Evolutionary conservation across 495 filamentous ascomycete genomes (phyloP).

Genomic region (Aspergillus steynii): DNA sequence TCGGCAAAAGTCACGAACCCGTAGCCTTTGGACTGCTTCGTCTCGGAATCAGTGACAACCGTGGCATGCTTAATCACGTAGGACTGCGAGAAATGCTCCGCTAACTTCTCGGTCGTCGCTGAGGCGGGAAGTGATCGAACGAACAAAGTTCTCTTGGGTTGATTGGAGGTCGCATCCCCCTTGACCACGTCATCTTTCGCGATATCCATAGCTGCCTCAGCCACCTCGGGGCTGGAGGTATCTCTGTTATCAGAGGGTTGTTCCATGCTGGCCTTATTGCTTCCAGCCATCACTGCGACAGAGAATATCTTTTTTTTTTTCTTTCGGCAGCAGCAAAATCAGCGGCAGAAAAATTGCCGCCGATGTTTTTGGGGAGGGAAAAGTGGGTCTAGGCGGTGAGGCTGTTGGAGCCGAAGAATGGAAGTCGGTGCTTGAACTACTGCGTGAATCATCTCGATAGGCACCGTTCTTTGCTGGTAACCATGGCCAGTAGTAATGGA

Average conservation of each 20-base stretch:
- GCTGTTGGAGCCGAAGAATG: slow-evolving; percentile 7
- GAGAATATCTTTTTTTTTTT: slow-evolving; percentile 23
- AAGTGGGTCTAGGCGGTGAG: slow-evolving; percentile 28
- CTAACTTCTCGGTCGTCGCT: slow-evolving; percentile 78
- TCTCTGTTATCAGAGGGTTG: slow-evolving; percentile 27
- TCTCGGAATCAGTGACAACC: slow-evolving; percentile 76
- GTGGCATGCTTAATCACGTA: slow-evolving; percentile 94
- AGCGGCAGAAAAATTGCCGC: slow-evolving; percentile 45
- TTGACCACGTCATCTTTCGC: slow-evolving; percentile 21
- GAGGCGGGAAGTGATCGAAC: slow-evolving; percentile 78
- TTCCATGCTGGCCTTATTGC: slow-evolving; percentile 27
- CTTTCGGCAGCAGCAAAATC: slow-evolving; percentile 38
- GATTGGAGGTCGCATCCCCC: slow-evolving; percentile 26
- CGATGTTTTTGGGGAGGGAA: slow-evolving; percentile 10
- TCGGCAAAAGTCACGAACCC: slow-evolving; percentile 98
- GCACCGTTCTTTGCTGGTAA: not conserved
- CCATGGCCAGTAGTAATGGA: slow-evolving; percentile 57
- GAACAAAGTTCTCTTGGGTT: slow-evolving; percentile 73
- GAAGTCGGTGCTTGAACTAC: not conserved
- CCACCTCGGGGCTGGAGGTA: slow-evolving; percentile 11
- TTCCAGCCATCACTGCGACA: slow-evolving; percentile 33
- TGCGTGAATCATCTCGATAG: not conserved
- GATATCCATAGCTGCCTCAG: slow-evolving; percentile 25
- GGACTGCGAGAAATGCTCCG: slow-evolving; percentile 86
- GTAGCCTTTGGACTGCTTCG: slow-evolving; percentile 84